Evolutionary conservation across 1,284 basidiomycete species (phyloP), one percentile per base, ranked within the genome.

Genomic region (Cryptococcus amylolentus): DNA sequence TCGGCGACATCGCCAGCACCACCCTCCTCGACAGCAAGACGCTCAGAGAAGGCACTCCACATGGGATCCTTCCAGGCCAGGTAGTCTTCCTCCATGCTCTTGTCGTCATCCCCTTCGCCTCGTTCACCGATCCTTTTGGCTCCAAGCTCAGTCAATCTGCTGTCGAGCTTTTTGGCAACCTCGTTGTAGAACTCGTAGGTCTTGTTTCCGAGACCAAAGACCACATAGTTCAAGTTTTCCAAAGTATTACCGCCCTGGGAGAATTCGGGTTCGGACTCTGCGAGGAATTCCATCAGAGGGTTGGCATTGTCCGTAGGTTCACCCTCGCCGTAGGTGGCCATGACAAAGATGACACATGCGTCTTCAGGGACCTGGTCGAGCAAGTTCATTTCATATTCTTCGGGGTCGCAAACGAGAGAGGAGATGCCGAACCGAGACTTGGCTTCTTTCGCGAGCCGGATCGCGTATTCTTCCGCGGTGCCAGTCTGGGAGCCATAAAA

Each of bases 281-380:
- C 83, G 60, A 98, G 73, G 78, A 92, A 93, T 75, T 96, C 91
- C 85, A 93, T 88, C 66, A 98, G 84, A 61, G 87, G 85, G 38
- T 96, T 91, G n/a, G 94, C 91, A 73, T 98, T 98, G 78, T 98
- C 95, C 18, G 95, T 98, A 23, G 95, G 96, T 76, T 98, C 95
- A 57, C 94, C 95, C 80, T 98, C 95, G 61, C 95, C 95, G 71
- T 98, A 98, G 13, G 95, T 98, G 26, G 95, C 95, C 84, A 98
- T 85, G 69, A 96, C 91, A 73, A 98, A 98, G 46, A 77, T 68
- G 57, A 87, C 90, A 42, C 87, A 88, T 65, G 84, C 87, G 75
- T 94, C 87, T 59, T 88, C 86, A 3, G 95, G 91, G 38, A 98
- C 74, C 73, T 88, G 83, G 77, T 98, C 94, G 63, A 98, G 86